Evolutionary conservation across 352 stramenopile species (phyloP).

Genomic region (Phytophthora colocasiae): DNA sequence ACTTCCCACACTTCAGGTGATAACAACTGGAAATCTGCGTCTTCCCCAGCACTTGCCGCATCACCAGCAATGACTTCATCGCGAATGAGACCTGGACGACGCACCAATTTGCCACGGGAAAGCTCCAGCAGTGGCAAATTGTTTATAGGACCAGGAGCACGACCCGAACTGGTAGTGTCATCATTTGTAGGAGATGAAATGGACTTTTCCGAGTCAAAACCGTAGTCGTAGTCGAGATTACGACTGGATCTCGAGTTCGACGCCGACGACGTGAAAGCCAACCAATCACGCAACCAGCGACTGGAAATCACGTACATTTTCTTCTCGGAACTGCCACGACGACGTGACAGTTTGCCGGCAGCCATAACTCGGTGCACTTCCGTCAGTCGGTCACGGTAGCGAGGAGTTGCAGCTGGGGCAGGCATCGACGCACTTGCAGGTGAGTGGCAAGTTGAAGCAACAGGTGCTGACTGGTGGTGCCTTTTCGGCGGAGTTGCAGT

Average conservation of each 20-base stretch:
- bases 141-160: constrained; percentile 57
- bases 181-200: constrained; percentile 25
- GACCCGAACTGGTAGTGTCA: constrained; percentile 17
- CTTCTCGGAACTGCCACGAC: constrained; percentile 52
- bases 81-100: constrained; percentile 50
- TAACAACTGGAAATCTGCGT: constrained; percentile 68
- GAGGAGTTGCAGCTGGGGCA: constrained; percentile 38
- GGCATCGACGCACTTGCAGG: constrained; percentile 15
- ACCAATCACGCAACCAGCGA: constrained; percentile 64
- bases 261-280: constrained; percentile 63
- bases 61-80: constrained; percentile 37
- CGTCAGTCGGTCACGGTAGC: constrained; percentile 63
- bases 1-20: constrained; percentile 77
- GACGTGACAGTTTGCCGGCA: constrained; percentile 62
- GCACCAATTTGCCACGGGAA: constrained; percentile 52
- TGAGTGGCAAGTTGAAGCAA: constrained; percentile 26
- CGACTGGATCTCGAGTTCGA: constrained; percentile 35
- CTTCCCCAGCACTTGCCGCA: constrained; percentile 28
- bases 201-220: constrained; percentile 29
- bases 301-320: constrained; percentile 71
- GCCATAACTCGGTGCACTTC: constrained; percentile 79
- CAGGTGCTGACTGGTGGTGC: constrained; percentile 24
- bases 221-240: constrained; percentile 34
- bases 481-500: constrained; percentile 17
- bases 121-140: constrained; percentile 71